Evolutionary conservation across 2,329 filamentous ascomycete species (phyloP).

Genomic region (Cadophora gregata): DNA sequence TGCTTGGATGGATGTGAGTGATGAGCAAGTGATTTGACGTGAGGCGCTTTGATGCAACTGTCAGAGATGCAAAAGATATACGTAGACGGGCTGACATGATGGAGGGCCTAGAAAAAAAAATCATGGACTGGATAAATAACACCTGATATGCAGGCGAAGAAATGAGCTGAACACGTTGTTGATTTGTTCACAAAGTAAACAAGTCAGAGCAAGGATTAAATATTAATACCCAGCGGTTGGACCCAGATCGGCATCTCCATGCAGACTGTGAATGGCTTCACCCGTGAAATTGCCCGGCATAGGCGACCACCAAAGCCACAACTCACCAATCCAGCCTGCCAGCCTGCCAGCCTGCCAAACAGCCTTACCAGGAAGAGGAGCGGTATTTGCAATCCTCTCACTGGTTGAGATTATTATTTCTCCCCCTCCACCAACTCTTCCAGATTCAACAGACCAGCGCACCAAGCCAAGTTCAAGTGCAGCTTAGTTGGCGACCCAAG

Average conservation of each 20-base stretch:
- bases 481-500: neutral
- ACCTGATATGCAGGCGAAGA: neutral
- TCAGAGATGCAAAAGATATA: neutral
- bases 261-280: neutral
- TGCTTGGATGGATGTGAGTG: neutral
- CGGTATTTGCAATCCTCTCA: neutral
- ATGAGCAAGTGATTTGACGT: neutral
- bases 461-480: neutral
- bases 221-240: slow-evolving; percentile 9
- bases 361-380: no score
- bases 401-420: neutral
- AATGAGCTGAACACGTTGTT: slow-evolving; percentile 1
- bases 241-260: slow-evolving; percentile 2
- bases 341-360: neutral
- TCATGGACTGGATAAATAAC: neutral
- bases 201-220: slow-evolving; percentile 5
- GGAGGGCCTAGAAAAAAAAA: neutral
- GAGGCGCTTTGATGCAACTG: neutral
- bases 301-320: neutral
- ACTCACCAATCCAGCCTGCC: neutral
- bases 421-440: neutral
- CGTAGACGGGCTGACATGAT: slow-evolving; percentile 3
- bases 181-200: slow-evolving; percentile 4
- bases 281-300: neutral
- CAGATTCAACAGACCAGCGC: neutral